Evolutionary conservation across 2,329 filamentous ascomycete genomes (phyloP).

Genomic region (Microdochium trichocladiopsis): DNA sequence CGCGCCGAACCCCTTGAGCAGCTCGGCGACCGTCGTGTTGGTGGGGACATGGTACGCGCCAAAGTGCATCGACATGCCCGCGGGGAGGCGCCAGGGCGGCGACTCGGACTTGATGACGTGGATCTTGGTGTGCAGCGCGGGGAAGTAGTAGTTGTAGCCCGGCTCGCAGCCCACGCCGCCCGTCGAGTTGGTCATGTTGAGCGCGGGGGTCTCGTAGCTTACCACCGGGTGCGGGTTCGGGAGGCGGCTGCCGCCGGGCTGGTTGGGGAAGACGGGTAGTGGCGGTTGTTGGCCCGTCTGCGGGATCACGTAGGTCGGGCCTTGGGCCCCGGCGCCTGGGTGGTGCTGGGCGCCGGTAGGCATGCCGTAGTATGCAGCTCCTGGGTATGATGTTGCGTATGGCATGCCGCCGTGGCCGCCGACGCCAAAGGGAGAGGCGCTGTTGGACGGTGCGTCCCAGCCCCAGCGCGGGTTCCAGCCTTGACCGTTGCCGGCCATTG

Average conservation of each 20-base stretch:
- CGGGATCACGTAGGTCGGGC: constrained; percentile 10
- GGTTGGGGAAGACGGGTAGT: constrained; percentile 15
- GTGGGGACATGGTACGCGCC: constrained; percentile 44
- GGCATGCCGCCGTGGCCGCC: not conserved
- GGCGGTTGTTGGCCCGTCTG: constrained; percentile 10
- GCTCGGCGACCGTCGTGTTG: constrained; percentile 43
- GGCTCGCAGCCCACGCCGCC: constrained; percentile 52
- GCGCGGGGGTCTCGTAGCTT: constrained; percentile 38
- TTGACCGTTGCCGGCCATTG: constrained; percentile 2
- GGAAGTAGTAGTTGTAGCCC: constrained; percentile 58
- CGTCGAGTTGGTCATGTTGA: constrained; percentile 48
- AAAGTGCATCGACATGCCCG: constrained; percentile 34
- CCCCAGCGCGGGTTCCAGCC: constrained; percentile 27
- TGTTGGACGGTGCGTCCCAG: constrained; percentile 24
- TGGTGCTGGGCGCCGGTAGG: constrained; percentile 4
- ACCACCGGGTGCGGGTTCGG: constrained; percentile 33
- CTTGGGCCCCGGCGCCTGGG: constrained; percentile 5
- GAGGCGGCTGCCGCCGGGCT: constrained; percentile 21
- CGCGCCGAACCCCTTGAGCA: constrained; percentile 54
- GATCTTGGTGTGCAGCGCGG: constrained; percentile 48
- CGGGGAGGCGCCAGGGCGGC: constrained; percentile 45
- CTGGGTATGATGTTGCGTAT: not conserved
- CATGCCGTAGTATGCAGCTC: not conserved
- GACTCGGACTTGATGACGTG: constrained; percentile 46
- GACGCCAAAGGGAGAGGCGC: constrained; percentile 8